Percentiles rank a stretch among this genome's conserved stretches.
These are phyloP conservation scores for Phytophthora meadii DNA, from an alignment of 352 stramenopile species.

Conservation along the genomic window DNA sequence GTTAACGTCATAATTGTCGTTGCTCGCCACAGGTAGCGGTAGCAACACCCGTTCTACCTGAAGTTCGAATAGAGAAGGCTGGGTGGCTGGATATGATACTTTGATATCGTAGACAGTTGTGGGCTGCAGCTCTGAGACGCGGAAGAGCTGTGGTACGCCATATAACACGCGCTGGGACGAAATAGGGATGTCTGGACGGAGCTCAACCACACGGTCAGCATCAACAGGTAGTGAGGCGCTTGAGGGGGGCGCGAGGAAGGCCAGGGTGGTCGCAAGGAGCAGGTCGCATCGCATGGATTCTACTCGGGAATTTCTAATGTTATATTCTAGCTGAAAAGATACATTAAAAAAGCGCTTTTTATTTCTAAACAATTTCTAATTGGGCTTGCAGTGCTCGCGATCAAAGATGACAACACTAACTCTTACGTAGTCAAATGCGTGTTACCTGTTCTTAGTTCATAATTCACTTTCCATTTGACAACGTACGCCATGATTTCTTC, in stretches of 20 bases:
- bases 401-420: no score
- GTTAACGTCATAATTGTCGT: constrained; percentile 17
- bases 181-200: constrained; percentile 56
- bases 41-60: constrained; percentile 52
- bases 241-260: background rate
- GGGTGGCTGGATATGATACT: constrained; percentile 72
- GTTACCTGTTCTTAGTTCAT: no score
- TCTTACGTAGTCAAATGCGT: no score
- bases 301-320: no score
- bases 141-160: constrained; percentile 57
- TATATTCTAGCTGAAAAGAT: no score
- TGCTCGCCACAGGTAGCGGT: constrained; percentile 18
- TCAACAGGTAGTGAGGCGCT: background rate
- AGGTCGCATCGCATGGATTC: background rate
- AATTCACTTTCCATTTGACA: no score
- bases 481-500: no score
- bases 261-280: constrained; percentile 5
- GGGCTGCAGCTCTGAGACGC: constrained; percentile 53
- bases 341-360: no score
- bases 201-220: constrained; percentile 14
- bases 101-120: constrained; percentile 76
- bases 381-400: no score
- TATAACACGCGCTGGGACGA: constrained; percentile 49
- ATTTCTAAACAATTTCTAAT: no score
- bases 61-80: constrained; percentile 63